phyloP scores from a whole-genome alignment of 2,329 filamentous ascomycete species.

The Fusarium anguioides region DNA sequence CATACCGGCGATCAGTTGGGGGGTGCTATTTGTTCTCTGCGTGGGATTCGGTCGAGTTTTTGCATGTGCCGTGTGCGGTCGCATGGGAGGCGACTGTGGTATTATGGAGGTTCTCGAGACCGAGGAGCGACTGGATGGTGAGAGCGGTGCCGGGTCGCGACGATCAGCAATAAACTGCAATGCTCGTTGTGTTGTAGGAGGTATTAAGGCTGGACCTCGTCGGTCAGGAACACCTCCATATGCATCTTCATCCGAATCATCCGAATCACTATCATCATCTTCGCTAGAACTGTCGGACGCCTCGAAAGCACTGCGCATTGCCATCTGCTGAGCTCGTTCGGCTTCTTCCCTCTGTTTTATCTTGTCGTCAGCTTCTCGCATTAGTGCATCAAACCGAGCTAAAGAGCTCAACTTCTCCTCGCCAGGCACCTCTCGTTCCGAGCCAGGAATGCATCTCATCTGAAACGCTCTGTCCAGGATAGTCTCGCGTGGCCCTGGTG shows the following conservation, averaged over 20 bases:
- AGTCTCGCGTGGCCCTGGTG: constrained; percentile 68
- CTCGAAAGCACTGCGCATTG: constrained; percentile 63
- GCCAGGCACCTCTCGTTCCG: constrained; percentile 63
- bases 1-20: constrained; percentile 54
- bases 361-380: constrained; percentile 69
- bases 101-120: constrained; percentile 43
- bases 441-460: constrained; percentile 70
- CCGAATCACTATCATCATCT: constrained; percentile 52
- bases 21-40: constrained; percentile 61
- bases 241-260: constrained; percentile 56
- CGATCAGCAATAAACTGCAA: constrained; percentile 63
- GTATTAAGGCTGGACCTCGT: constrained; percentile 52
- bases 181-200: constrained; percentile 60
- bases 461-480: constrained; percentile 76
- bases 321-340: constrained; percentile 48
- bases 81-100: constrained; percentile 46
- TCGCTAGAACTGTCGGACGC: constrained; percentile 60
- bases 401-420: constrained; percentile 73
- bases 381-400: constrained; percentile 73
- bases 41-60: constrained; percentile 57
- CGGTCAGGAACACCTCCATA: constrained; percentile 53
- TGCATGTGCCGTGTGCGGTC: constrained; percentile 67
- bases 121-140: constrained; percentile 50
- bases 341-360: constrained; percentile 55
- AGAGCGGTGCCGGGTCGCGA: constrained; percentile 49